phyloP scores from a whole-genome alignment of 1,284 basidiomycete species.

The Schizophyllum commune region DNA sequence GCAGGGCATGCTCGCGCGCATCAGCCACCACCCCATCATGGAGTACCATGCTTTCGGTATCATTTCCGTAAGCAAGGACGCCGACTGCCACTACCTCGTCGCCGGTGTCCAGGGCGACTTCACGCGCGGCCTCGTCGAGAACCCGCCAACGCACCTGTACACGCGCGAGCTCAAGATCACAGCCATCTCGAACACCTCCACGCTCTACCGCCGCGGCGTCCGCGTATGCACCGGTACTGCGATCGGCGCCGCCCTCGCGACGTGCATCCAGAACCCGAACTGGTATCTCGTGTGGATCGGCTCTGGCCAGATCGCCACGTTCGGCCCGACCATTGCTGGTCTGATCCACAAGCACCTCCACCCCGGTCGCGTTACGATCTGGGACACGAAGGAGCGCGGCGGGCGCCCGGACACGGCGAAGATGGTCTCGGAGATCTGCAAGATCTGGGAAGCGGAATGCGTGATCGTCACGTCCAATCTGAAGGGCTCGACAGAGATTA shows the following conservation, averaged over 20 bases:
- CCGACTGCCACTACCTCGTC: conserved; percentile 62
- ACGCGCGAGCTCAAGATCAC: conserved; percentile 70
- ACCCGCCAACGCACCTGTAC: conserved; percentile 59
- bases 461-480: conserved; percentile 62
- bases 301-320: conserved; percentile 74
- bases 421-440: conserved; percentile 35
- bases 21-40: conserved; percentile 56
- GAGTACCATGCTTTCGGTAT: conserved; percentile 70
- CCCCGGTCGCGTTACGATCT: conserved; percentile 48
- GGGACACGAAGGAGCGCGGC: conserved; percentile 57
- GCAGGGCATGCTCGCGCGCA: conserved; percentile 59
- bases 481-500: conserved; percentile 57
- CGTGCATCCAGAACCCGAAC: conserved; percentile 60
- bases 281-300: conserved; percentile 71
- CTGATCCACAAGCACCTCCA: conserved; percentile 53
- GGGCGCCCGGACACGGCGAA: conserved; percentile 41
- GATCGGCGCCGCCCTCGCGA: conserved; percentile 71
- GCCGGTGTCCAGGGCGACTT: conserved; percentile 70
- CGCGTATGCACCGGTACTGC: conserved; percentile 82
- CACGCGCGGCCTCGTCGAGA: conserved; percentile 50
- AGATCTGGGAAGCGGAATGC: conserved; percentile 43
- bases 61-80: conserved; percentile 57
- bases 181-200: conserved; percentile 72
- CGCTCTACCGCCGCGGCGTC: conserved; percentile 68
- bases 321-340: conserved; percentile 57